These are phyloP conservation scores for Colletotrichum liriopes DNA, from an alignment of 2,329 filamentous ascomycete genomes.

Conservation along the genomic window DNA sequence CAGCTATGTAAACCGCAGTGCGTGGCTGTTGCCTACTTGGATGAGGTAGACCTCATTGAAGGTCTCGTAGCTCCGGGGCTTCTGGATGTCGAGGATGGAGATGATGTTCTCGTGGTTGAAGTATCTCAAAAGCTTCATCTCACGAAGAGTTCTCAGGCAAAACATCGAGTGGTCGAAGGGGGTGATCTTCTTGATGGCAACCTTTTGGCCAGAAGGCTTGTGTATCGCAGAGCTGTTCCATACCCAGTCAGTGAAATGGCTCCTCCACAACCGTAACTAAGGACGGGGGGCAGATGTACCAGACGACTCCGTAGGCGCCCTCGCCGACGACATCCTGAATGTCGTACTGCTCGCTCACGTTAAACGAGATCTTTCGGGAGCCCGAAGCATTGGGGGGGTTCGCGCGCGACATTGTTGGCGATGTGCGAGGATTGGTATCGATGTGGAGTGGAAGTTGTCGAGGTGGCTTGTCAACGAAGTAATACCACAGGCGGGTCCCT, in stretches of 20 bases:
- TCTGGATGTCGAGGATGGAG: constrained; percentile 98
- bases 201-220: constrained; percentile 98
- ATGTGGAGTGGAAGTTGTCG: constrained; percentile 17
- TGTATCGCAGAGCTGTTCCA: constrained; percentile 88
- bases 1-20: not conserved
- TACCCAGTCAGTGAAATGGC: constrained; percentile 1
- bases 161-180: constrained; percentile 99
- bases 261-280: constrained; percentile 31
- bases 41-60: constrained; percentile 99
- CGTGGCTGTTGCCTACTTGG: constrained; percentile 73
- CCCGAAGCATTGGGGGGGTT: constrained; percentile 71
- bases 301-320: constrained; percentile 98
- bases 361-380: constrained; percentile 98
- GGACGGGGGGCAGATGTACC: constrained; percentile 72
- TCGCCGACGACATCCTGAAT: constrained; percentile 99
- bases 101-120: constrained; percentile 99
- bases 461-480: constrained; percentile 23
- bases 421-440: constrained; percentile 39
- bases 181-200: constrained; percentile 99
- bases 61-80: constrained; percentile 93
- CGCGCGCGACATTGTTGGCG: constrained; percentile 68
- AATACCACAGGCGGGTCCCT: constrained; percentile 35
- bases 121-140: constrained; percentile 99
- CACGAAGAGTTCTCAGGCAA: constrained; percentile 93
- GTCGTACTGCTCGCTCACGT: constrained; percentile 99